Evolutionary conservation across 257 asterid species (phyloP), one percentile per base, ranked within the genome.

Genomic region (Solanum pinnatisectum): DNA sequence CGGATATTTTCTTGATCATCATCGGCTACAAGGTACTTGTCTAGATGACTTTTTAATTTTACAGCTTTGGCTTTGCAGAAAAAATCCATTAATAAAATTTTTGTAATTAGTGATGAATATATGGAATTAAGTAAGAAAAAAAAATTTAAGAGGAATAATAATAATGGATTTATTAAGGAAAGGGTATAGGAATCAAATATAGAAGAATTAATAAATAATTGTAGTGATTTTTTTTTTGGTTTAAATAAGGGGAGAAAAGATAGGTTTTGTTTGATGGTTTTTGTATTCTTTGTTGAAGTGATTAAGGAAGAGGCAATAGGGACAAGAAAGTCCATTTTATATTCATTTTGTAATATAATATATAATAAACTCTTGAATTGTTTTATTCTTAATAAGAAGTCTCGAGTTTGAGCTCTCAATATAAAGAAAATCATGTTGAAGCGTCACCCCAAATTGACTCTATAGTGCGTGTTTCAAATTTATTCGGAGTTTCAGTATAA

Each of bases 11-110:
- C 25, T 30, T 93, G 96, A 52, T 97, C 99, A 23, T 97, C 99
- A 59, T 92, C 98, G 87, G 99, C 98, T 35, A 92, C 92, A 33
- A 97, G 70, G 93, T 96, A 97, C 76, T 96, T 97, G 91, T 90
- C 93, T 3, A 94, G 82, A 92, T 96, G 99, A 89, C 96, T 93
- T 73, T 89, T 92, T 8, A 97, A 92, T 82, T 85, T 91, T 5
- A 97, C 98, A 1, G 94, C 98, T 74, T 94, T 94, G 5, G 92
- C 89, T 42, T 94, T 92, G 46, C 68, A 89, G 91, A 97, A 97
- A 84, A 94, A 91, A 20, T 97, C 98, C 99, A 97, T 96, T 8
- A 11, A 13, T 22, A 36, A 18, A 0, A 5, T 10, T 30, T 18
- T 39, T 25, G 72, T 37, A 44, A 59, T 30, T 82, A 73, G 30